phyloP scores from a whole-genome alignment of 148 eudicot species.

The Rheum nobile region DNA sequence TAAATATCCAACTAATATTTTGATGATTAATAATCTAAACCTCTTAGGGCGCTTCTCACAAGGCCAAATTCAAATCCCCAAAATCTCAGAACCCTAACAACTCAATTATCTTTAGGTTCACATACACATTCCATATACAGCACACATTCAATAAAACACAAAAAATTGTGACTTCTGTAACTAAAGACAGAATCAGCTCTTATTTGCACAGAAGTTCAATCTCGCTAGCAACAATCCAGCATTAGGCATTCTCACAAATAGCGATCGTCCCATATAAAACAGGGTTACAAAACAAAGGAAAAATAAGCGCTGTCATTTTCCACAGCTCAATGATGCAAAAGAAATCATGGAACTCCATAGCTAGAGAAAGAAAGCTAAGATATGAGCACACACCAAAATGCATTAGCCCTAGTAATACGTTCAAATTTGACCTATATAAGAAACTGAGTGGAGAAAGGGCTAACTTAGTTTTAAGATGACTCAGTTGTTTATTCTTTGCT shows the following conservation, averaged over 20 bases:
- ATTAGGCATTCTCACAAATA: neutral
- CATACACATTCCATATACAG: too few species aligned
- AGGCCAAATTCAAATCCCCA: neutral
- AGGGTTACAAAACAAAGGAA: neutral
- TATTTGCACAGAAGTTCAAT: neutral
- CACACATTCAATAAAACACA: too few species aligned
- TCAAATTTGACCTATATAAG: neutral
- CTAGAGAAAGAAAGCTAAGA: neutral
- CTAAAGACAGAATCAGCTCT: neutral
- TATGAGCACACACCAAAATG: conserved; percentile 5
- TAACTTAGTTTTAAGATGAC: neutral
- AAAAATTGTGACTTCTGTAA: too few species aligned
- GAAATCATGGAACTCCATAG: neutral
- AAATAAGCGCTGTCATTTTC: neutral
- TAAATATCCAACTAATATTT: too few species aligned
- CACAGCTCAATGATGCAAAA: neutral
- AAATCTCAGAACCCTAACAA: too few species aligned
- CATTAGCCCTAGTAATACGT: neutral
- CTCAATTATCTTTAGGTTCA: too few species aligned
- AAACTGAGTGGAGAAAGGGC: neutral
- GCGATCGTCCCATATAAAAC: neutral
- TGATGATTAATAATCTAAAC: too few species aligned
- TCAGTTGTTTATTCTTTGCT: neutral
- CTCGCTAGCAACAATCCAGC: neutral
- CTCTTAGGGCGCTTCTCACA: neutral